phyloP scores from a whole-genome alignment of 345 rosid genomes.

The Excoecaria cochinchinensis region DNA sequence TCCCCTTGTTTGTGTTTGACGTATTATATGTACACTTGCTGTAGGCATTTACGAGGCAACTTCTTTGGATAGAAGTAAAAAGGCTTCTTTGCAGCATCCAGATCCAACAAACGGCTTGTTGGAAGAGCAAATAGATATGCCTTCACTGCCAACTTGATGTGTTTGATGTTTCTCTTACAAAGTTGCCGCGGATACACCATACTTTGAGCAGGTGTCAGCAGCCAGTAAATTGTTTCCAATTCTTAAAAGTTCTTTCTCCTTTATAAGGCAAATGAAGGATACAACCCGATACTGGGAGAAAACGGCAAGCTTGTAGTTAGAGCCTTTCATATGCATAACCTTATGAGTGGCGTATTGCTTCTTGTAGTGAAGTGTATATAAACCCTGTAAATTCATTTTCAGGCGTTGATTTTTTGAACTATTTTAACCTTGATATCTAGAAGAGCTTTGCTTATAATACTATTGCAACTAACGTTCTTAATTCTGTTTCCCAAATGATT shows the following conservation, averaged over 20 bases:
- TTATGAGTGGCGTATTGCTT: not conserved
- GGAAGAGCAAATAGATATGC: constrained; percentile 51
- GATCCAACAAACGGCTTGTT: constrained; percentile 50
- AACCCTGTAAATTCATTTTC: constrained; percentile 17
- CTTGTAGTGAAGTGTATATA: constrained; percentile 5
- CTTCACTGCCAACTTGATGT: constrained; percentile 57
- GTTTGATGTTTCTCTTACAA: not conserved
- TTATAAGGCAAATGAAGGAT: constrained; percentile 5
- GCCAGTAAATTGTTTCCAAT: not conserved
- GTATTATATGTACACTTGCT: not conserved
- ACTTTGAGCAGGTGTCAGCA: not conserved
- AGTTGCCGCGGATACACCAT: not conserved
- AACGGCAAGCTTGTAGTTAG: not conserved
- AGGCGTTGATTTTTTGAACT: not conserved
- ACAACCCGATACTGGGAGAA: not conserved
- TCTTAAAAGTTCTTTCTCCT: not conserved
- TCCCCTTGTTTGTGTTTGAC: not conserved
- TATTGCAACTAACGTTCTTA: too few relatives aligned
- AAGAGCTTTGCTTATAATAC: not conserved
- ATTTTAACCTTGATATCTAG: not conserved
- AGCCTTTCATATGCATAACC: not conserved
- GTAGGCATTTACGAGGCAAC: constrained; percentile 82
- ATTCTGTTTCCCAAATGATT: too few relatives aligned
- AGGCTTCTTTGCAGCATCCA: constrained; percentile 49
- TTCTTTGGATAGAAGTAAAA: constrained; percentile 61